Base-by-base conservation (phyloP, 208 protist genomes). In the Crithidia bombi region DNA sequence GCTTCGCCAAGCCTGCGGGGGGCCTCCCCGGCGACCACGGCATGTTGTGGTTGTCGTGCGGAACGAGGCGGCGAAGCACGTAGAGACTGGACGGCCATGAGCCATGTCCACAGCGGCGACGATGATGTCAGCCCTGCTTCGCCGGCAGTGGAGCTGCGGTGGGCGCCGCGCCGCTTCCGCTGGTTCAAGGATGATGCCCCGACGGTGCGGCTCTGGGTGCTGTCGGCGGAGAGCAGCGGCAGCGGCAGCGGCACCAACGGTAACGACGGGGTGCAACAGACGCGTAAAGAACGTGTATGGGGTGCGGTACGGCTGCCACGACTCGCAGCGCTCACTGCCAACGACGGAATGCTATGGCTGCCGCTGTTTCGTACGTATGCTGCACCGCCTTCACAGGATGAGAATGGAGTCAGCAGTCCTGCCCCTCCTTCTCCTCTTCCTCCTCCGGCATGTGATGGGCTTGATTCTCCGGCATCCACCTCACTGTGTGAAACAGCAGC, bases 261-360 rank as follows among this genome's bases (percentile, higher is more conserved):
- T 33, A 7, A 63, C 25, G 25, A 11, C 36, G 25, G 4, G 54
- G n/a, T 2, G 59, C 9, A 21, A 21, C 43, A 3, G 41, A 21
- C n/a, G 51, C 3, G 44, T n/a, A 26, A 23, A 21, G 70, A 75
- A 54, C 11, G 46, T 11, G 65, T 68, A 17, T 59, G 65, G 47
- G 73, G 67, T 14, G 55, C 57, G 17, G 63, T 75, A 39, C 49
- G 38, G 36, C 35, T 82, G 46, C 64, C 43, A 0, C 25, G 30
- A 30, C 36, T 82, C 38, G 38, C 51, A 5, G 63, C 71, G 14
- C 64, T 82, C 36, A 17, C 26, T 11, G 38, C 28, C 19, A 66
- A 54, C 17, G 28, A 55, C 6, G 77, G 77, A 0, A 30, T 39
- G 25, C 6, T 77, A 35, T 82, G 77, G 77, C 61, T 82, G 71